Evolutionary conservation across 2,329 filamentous ascomycete species (phyloP).

Genomic region (Arthroderma sp.): DNA sequence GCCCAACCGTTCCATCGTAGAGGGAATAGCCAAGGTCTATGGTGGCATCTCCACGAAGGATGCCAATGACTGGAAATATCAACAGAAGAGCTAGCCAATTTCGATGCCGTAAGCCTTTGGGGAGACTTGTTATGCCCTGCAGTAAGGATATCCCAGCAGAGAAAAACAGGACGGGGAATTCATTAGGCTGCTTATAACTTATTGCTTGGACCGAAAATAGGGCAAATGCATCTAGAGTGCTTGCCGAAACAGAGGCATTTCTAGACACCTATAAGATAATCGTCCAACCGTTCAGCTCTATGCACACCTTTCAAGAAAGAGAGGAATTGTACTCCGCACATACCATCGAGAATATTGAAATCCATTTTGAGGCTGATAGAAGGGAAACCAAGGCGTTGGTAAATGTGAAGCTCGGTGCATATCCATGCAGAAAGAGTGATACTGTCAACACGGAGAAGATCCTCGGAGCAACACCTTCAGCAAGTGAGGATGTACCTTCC

Average conservation of each 20-base stretch:
- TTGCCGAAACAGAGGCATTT: not conserved
- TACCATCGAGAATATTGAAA: not conserved
- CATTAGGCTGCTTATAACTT: not conserved
- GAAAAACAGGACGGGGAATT: slow-evolving; percentile 1
- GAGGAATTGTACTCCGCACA: not conserved
- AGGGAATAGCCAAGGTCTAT: slow-evolving; percentile 1
- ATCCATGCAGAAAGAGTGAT: not conserved
- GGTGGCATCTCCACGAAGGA: not conserved
- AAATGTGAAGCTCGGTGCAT: not conserved
- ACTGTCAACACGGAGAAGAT: not conserved
- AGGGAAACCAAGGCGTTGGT: not conserved
- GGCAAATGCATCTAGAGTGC: slow-evolving; percentile 3
- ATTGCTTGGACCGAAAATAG: not conserved
- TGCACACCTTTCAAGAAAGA: not conserved
- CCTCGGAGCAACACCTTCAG: not conserved
- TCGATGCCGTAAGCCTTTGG: not conserved
- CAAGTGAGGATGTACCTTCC: not conserved
- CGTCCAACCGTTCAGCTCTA: not conserved
- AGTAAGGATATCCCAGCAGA: not conserved
- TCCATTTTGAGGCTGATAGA: slow-evolving; percentile 2
- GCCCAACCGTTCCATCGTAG: slow-evolving; percentile 1
- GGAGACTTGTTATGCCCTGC: not conserved
- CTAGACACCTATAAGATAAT: not conserved
- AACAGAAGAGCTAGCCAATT: not conserved
- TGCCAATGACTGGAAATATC: not conserved